These are phyloP conservation scores for Phlyctochytrium planicorne DNA, from an alignment of 192 early-diverging fungal genomes.

Conservation along the genomic window DNA sequence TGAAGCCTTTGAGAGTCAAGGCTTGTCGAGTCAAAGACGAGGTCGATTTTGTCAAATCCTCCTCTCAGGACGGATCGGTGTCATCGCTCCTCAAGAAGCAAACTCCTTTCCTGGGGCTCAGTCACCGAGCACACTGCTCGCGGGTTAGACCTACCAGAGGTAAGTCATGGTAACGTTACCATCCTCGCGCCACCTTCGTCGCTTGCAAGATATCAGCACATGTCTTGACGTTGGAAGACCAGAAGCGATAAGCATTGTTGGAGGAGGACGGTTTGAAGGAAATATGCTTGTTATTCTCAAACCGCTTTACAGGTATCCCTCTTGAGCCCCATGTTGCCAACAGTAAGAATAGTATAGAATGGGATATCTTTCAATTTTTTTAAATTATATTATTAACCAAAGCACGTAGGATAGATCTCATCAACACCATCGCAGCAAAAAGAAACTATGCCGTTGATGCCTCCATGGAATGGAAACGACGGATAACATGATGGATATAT, in stretches of 20 bases:
- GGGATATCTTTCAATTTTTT: too few relatives aligned
- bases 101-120: background rate
- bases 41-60: background rate
- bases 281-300: background rate
- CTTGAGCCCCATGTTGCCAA: too few relatives aligned
- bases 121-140: constrained; percentile 75
- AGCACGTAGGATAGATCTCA: too few relatives aligned
- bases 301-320: too few relatives aligned
- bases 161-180: constrained; percentile 79
- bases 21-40: constrained; percentile 29
- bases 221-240: constrained; percentile 79
- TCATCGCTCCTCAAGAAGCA: background rate
- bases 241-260: constrained; percentile 27
- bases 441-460: too few relatives aligned
- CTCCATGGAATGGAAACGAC: too few relatives aligned
- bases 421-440: too few relatives aligned
- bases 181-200: constrained; percentile 76
- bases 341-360: too few relatives aligned
- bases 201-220: constrained; percentile 74
- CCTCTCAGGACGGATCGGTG: background rate
- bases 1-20: constrained; percentile 27
- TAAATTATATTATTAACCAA: too few relatives aligned
- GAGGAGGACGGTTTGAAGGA: background rate
- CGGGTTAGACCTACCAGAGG: constrained; percentile 79
- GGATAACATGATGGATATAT: too few relatives aligned